Base-by-base conservation (phyloP, 805 yeast genomes). In the Suhomyces tanzawaensis region DNA sequence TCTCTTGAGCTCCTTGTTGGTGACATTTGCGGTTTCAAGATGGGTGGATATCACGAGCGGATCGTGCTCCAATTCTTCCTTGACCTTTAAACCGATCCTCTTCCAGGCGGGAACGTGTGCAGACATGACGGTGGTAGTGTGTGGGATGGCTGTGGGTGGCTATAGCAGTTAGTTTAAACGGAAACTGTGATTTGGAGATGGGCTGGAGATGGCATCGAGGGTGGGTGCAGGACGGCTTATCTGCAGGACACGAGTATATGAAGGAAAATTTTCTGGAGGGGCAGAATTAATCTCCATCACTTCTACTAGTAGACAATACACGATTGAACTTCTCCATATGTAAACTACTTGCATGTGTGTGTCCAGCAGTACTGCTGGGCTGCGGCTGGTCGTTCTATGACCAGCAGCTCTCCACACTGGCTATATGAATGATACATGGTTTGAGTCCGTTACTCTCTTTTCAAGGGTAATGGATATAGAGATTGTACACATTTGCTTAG, bases 61-160 rank as follows among this genome's bases (percentile, higher is more conserved):
- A 46, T 76, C 82, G 12, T 60, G 56, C 3, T 62, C 65, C 3
- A 67, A 46, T 5, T 67, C 66, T 30, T 72, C 66, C 47, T 79
- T 72, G 38, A 82, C 79, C 50, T 78, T 68, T 29, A 86, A 71
- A 19, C 95, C 95, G 6, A 82, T 69, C 50, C 79, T 71, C 57
- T 85, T 85, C 95, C 95, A 85, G 1, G 95, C 95, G 26, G 95
- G 95, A n/a, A 77, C 60, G 47, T 36, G 40, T 21, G 27, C 40
- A 11, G 32, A 14, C 42, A 39, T 39, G 24, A 21, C 11, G 24
- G 24, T 21, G 24, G 11, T 21, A 11, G 7, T 21, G 11, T 21
- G 24, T 21, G 7, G 24, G 24, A 7, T 7, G 11, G 24, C 9
- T 21, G 24, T 21, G 24, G n/a, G 7, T 21, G 30, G 29, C 15